Evolutionary conservation across 352 stramenopile genomes (phyloP).

Genomic region (Phytophthora brassicae): DNA sequence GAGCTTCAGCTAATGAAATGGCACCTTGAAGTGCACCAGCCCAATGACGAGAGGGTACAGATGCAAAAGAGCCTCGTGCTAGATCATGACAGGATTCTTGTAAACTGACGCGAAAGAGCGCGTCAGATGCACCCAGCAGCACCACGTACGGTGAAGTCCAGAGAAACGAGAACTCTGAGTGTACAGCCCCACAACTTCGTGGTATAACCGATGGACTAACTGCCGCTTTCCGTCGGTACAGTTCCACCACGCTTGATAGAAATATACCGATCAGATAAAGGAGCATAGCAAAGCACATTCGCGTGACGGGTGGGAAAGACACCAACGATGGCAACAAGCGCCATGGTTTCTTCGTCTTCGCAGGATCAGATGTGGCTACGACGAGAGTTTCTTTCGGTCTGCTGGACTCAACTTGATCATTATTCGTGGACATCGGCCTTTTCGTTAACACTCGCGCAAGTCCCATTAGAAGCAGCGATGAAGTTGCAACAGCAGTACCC

Average conservation of each 20-base stretch:
- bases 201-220: constrained; percentile 15
- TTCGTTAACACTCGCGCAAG: constrained; percentile 13
- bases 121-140: constrained; percentile 55
- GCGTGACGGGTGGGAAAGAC: constrained; percentile 23
- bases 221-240: constrained; percentile 61
- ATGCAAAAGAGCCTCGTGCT: constrained; percentile 13
- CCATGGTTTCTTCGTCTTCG: constrained; percentile 5
- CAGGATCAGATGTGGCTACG: neutral
- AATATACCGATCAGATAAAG: constrained; percentile 70
- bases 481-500: constrained; percentile 30
- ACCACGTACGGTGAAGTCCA: constrained; percentile 63
- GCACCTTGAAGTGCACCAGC: constrained; percentile 46
- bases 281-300: constrained; percentile 56
- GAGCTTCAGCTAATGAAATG: constrained; percentile 51
- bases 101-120: constrained; percentile 63
- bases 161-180: constrained; percentile 51
- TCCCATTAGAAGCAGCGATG: constrained; percentile 23
- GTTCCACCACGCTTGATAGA: constrained; percentile 70
- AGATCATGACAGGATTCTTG: constrained; percentile 57
- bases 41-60: constrained; percentile 34
- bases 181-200: constrained; percentile 25
- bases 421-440: neutral
- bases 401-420: neutral
- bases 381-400: constrained; percentile 12
- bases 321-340: constrained; percentile 13